Evolutionary conservation across 1,284 basidiomycete species (phyloP).

Genomic region (Athelia sp.): DNA sequence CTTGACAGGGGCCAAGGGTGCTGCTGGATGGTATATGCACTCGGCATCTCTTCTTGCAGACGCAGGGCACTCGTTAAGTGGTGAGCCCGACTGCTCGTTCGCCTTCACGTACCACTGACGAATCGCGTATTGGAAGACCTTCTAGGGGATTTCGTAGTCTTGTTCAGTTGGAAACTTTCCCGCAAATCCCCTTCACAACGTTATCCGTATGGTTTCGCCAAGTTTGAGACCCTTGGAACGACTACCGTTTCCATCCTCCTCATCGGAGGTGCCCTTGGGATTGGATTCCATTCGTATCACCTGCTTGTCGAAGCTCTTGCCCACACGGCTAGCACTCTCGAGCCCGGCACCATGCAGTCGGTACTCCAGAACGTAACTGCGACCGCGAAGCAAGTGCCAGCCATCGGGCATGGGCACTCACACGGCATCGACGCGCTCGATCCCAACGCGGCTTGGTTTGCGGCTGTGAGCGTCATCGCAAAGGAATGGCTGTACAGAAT

Average conservation of each 20-base stretch:
- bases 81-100: slow-evolving; percentile 36
- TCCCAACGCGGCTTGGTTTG: slow-evolving; percentile 97
- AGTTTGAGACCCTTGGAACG: slow-evolving; percentile 93
- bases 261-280: slow-evolving; percentile 84
- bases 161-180: slow-evolving; percentile 89
- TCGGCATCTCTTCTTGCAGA: slow-evolving; percentile 92
- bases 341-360: slow-evolving; percentile 58
- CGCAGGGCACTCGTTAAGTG: slow-evolving; percentile 91
- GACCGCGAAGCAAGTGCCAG: slow-evolving; percentile 48
- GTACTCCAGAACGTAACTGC: slow-evolving; percentile 52
- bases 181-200: slow-evolving; percentile 69
- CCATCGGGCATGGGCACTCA: slow-evolving; percentile 45
- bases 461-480: slow-evolving; percentile 69
- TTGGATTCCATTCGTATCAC: slow-evolving; percentile 90
- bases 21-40: slow-evolving; percentile 84
- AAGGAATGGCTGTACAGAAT: slow-evolving; percentile 94
- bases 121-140: slow-evolving; percentile 47
- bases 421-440: slow-evolving; percentile 68
- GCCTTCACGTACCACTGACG: slow-evolving; percentile 5
- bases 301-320: slow-evolving; percentile 67
- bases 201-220: slow-evolving; percentile 89
- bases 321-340: slow-evolving; percentile 50
- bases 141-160: slow-evolving; percentile 88
- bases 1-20: slow-evolving; percentile 80
- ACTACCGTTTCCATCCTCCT: slow-evolving; percentile 81